Base-by-base conservation (phyloP, 192 early-diverging fungal genomes). In the Backusella psychrophila region DNA sequence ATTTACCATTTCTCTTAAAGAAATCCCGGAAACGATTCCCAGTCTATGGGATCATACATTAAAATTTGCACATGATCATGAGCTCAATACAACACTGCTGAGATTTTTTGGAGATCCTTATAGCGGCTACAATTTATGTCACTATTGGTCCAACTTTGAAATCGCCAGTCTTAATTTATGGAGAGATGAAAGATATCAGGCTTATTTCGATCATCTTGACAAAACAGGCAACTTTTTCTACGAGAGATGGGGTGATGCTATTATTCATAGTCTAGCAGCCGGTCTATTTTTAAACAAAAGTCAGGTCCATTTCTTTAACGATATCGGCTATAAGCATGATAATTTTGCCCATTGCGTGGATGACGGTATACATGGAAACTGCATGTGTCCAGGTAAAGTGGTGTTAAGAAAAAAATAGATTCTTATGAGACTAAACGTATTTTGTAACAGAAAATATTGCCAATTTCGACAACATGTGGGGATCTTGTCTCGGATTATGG, bases 161-260 rank as follows among this genome's bases (percentile, higher is more conserved):
- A 95, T 96, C 66, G 93, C 87, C 23, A 80, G 88, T 72, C 76
- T 94, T 59, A 84, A 91, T 7, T 88, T 95, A 63, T 93, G 90
- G 75, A 77, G 91, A 52, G 87, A 86, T 23, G 79, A 82, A 42
- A 89, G 82, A 44, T 96, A 94, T 75, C 72, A 82, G 33, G 85
- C 87, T 38, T 94, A 87, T 66, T 93, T 93, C 77, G 82, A 91
- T 14, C 82, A 87, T 65, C 79, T 96, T 59, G 95, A 96, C 73
- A 75, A 88, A 44, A 74, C 86, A 6, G 94, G 95, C 33, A 93
- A 94, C 31, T 96, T 95, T 87, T 96, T 93, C 75, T 96, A 96
- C 74, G 94, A 94, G 78, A 82, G 90, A 23, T 93, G 91, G 91
- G 90, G 91, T 0, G 91, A 93, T 81, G 92, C 91, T 1, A 90